A percentile compares a stretch with the other conserved stretches of the same genome.
Conservation (phyloP, 495 filamentous ascomycete genomes). For the Cairneyella variabilis region DNA sequence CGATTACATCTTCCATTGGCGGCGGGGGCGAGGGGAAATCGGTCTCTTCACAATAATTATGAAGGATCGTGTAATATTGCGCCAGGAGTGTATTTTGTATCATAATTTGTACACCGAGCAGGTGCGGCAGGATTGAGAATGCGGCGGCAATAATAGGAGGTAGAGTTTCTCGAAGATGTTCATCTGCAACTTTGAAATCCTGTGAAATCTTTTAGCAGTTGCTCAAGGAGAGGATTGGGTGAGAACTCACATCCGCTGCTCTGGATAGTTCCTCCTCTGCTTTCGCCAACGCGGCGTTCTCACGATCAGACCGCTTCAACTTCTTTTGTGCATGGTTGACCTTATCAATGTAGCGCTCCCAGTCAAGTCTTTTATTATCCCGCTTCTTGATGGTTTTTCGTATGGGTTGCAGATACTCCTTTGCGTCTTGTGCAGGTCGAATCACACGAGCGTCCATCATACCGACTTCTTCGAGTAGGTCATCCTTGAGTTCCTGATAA, state of each 20-base stretch:
- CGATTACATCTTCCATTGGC: constrained; percentile 66
- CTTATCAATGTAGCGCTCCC: constrained; percentile 73
- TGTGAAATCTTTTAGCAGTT: constrained; percentile 32
- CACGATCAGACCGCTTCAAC: constrained; percentile 65
- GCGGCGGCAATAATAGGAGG: constrained; percentile 71
- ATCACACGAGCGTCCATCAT: constrained; percentile 72
- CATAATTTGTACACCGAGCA: constrained; percentile 70
- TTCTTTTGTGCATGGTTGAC: constrained; percentile 71
- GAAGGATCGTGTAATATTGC: constrained; percentile 78
- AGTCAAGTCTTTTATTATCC: constrained; percentile 86
- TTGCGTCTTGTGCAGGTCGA: constrained; percentile 67
- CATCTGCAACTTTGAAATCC: constrained; percentile 81
- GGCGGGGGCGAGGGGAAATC: constrained; percentile 72
- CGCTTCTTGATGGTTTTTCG: constrained; percentile 91
- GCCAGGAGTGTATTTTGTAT: constrained; percentile 82
- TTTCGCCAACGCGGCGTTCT: constrained; percentile 71
- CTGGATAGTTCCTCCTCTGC: constrained; percentile 71
- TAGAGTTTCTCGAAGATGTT: constrained; percentile 69
- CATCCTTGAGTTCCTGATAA: constrained; percentile 70
- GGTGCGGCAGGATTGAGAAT: constrained; percentile 74
- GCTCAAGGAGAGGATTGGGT: background rate
- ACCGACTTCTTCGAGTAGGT: constrained; percentile 69
- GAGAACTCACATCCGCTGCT: constrained; percentile 50
- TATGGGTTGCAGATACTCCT: constrained; percentile 66
- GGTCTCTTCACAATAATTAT: constrained; percentile 70